Evolutionary conservation across 805 yeast species (phyloP).

Genomic region (Clavispora vitiphila): DNA sequence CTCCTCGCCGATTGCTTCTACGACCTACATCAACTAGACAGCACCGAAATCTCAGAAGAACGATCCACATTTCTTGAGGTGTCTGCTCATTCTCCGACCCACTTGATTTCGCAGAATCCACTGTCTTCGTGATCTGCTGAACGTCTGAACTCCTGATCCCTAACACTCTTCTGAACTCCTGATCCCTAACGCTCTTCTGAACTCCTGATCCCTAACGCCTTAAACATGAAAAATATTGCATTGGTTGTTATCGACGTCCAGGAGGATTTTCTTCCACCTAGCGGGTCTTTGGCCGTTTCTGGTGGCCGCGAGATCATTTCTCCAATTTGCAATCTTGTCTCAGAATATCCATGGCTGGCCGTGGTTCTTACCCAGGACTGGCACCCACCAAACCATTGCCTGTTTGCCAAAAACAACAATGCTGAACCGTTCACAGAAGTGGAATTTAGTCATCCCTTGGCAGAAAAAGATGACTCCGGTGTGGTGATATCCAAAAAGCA

Average conservation of each 20-base stretch:
- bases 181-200: too few relatives aligned
- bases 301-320: conserved; percentile 58
- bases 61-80: too few relatives aligned
- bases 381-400: conserved; percentile 77
- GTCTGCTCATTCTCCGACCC: too few relatives aligned
- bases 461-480: conserved; percentile 22
- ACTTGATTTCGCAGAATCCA: too few relatives aligned
- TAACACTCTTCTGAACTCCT: too few relatives aligned
- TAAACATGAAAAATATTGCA: conserved; percentile 34
- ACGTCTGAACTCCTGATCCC: too few relatives aligned
- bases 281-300: conserved; percentile 71
- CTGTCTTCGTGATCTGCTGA: too few relatives aligned
- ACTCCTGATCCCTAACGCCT: too few relatives aligned
- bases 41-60: too few relatives aligned
- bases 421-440: conserved; percentile 47
- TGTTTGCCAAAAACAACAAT: conserved; percentile 71
- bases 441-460: conserved; percentile 47
- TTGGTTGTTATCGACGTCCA: conserved; percentile 77
- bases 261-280: conserved; percentile 77
- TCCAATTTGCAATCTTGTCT: conserved; percentile 44
- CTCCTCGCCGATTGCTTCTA: too few relatives aligned
- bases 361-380: conserved; percentile 79
- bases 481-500: conserved; percentile 28
- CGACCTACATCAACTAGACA: too few relatives aligned
- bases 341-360: conserved; percentile 47